Base-by-base conservation (phyloP, 2,329 filamentous ascomycete genomes). In the Cytospora piceae region DNA sequence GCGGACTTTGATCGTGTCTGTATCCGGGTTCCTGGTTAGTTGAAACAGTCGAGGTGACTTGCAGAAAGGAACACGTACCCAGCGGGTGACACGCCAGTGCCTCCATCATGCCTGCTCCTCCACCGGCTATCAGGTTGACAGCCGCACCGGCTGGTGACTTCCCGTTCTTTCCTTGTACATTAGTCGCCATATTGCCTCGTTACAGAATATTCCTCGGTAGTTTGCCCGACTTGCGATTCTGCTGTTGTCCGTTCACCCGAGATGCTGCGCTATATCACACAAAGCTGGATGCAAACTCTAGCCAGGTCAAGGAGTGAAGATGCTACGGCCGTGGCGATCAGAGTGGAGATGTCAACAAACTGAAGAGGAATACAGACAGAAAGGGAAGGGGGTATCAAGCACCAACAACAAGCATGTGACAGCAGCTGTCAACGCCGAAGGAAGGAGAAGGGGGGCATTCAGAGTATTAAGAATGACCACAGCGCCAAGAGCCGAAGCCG, bases 31-130 rank as follows among this genome's bases (percentile, higher is more conserved):
- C 55, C 32, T 39, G 70, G 67, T 71, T 61, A 67, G 71, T 71
- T 67, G 76, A 66, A n/a, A n/a, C 24, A 3, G 7, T 15, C 27
- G 27, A 9, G 17, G 2, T 27, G 2, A 20, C 4, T 4, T 58
- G 60, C 34, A 63, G 61, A 66, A 29, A 59, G 37, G 52, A 60
- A n/a, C 31, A 72, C 84, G 73, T 85, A 94, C 91, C 91, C 66
- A 98, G 86, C 69, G 95, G 95, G 83, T 99, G 95, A 79, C 95
- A 99, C 62, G 83, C 93, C 69, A 99, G 88, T 58, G 95, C 95
- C 81, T 99, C 95, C 94, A 98, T 98, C 94, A 98, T 97, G 75
- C 95, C 95, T 72, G 95, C 95, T 79, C 93, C 93, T 76, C 95
- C 95, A 76, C 95, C 95, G 77, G 95, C 95, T 60, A 68, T 94